Evolutionary conservation across 164 flowering plant genomes (phyloP).

Genomic region (Tetracentron sinense): DNA sequence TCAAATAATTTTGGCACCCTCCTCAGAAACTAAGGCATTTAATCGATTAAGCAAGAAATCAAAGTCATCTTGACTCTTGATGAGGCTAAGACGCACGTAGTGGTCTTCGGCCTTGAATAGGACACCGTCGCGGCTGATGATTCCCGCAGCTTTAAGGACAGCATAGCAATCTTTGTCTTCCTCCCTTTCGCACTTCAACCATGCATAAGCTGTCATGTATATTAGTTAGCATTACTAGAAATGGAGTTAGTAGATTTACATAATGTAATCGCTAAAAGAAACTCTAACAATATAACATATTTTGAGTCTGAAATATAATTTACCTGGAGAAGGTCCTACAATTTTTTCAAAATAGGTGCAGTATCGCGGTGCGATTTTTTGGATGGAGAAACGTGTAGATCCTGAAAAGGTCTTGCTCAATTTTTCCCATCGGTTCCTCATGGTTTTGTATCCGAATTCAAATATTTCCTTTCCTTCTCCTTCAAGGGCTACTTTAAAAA

Average conservation of each 20-base stretch:
- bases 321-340: constrained; percentile 62
- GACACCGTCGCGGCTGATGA: constrained; percentile 49
- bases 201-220: constrained; percentile 57
- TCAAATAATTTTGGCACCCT: constrained; percentile 19
- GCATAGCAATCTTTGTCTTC: constrained; percentile 49
- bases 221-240: not conserved
- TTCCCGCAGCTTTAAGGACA: constrained; percentile 41
- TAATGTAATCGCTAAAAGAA: not conserved
- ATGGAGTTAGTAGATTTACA: not conserved
- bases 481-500: constrained; percentile 37
- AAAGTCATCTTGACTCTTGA: constrained; percentile 43
- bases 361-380: constrained; percentile 38
- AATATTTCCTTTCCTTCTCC: constrained; percentile 36
- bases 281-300: too few species aligned
- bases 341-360: constrained; percentile 44
- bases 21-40: constrained; percentile 24
- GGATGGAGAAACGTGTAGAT: constrained; percentile 46
- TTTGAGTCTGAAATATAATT: not conserved
- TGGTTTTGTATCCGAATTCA: constrained; percentile 36
- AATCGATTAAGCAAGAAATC: constrained; percentile 27
- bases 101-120: constrained; percentile 32
- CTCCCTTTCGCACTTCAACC: constrained; percentile 65
- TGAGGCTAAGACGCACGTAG: constrained; percentile 52
- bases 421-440: constrained; percentile 48
- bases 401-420: constrained; percentile 28